Base-by-base conservation (phyloP, 805 yeast species). In the Kurtzmaniella cleridarum region DNA sequence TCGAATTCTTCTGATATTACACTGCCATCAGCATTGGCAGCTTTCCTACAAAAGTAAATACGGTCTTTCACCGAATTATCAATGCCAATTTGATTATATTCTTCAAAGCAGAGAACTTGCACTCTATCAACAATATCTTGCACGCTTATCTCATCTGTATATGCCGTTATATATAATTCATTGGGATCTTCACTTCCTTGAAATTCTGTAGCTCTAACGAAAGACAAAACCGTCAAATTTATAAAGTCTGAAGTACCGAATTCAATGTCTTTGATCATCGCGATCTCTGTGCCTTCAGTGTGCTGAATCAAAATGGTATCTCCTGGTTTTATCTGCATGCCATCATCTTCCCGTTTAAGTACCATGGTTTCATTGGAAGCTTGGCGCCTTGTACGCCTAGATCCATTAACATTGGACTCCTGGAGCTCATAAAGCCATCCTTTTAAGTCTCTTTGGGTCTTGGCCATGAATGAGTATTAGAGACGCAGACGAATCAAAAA, bases 151-250 rank as follows among this genome's bases (percentile, higher is more conserved):
- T 69, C 69, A 3, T 68, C 71, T 14, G 64, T 39, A 27, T 72
- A 70, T 2, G 84, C 69, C 0, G 85, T 75, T 18, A 82, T 49
- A 45, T 76, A 77, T 5, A 81, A 39, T 53, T 81, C 88, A 47
- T 42, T 44, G 6, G 55, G 54, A 8, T 55, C 38, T 10, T 47
- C 39, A 3, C 45, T 51, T 3, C 48, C 40, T 3, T 62, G 59
- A 6, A 75, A 55, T 29, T 78, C 81, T 3, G 53, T 31, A 34
- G 57, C 51, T 38, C 71, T 53, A n/a, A 70, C 51, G 43, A 79
- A 76, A 55, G 75, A 70, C 24, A 73, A 46, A 1, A 71, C 80
- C 41, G 60, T 57, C 1, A 81, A 46, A 12, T 72, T 79, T 2
- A 81, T 58, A 37, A 66, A 69, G 35, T 63, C 63, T 28, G 70